Base-by-base conservation (phyloP, 306 rosid genomes). In the Trifolium repens region DNA sequence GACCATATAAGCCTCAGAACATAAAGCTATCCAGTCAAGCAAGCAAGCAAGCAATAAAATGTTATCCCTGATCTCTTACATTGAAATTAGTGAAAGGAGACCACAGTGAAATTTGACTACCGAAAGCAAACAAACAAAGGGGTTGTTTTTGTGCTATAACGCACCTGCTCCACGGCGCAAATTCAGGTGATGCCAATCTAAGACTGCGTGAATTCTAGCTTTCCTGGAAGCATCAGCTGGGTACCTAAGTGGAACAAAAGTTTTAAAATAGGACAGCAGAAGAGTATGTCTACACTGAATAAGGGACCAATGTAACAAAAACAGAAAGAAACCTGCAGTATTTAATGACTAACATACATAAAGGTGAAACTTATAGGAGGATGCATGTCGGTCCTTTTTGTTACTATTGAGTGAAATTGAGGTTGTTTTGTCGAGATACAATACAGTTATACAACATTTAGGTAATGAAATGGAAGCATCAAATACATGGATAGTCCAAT, bases 151-250 rank as follows among this genome's bases (percentile, higher is more conserved):
- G 43, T 68, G 69, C 42, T 65, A 58, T 66, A 27, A 70, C 27
- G 34, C 71, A 94, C 97, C 91, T 82, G 98, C 87, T 17, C 98
- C 93, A 9, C 11, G 85, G 42, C 96, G 96, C 85, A 94, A 83
- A 66, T 94, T 89, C 57, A 84, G 78, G 79, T 94, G 98, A 72
- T 94, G 91, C 98, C 97, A 94, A 84, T 92, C 91, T 86, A 94
- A 77, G 34, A 91, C 92, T 0, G 90, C 87, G 67, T 94, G 81
- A 44, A 91, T 87, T 86, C 78, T 91, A 76, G 97, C 96, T 88
- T 90, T 91, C 88, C 89, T 83, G 49, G 83, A 84, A 76, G 85
- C 81, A 88, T 94, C 98, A 74, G 93, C 82, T 22, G 98, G 97
- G 80, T 90, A 91, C 97, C 98, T 94, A 49, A 78, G 73, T 53